These are phyloP conservation scores for Cercospora berteroae DNA, from an alignment of 2,329 filamentous ascomycete species.

Conservation along the genomic window DNA sequence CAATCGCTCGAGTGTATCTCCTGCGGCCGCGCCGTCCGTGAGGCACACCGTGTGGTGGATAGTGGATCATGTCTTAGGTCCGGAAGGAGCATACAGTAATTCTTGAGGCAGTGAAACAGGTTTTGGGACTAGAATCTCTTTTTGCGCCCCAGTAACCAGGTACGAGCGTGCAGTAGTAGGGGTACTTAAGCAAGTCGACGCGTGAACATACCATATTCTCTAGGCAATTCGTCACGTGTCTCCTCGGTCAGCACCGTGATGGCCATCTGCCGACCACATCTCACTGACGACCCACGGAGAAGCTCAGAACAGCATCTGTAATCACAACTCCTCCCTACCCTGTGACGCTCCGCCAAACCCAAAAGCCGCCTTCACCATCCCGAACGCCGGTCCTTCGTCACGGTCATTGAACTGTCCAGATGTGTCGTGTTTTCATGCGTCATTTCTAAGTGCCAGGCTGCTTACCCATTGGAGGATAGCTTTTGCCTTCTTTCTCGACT, in stretches of 20 bases:
- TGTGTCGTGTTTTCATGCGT: not conserved
- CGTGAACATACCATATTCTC: not conserved
- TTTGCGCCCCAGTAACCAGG: not conserved
- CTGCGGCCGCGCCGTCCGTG: not conserved
- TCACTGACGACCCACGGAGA: not conserved
- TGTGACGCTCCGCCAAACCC: slow-evolving; percentile 25
- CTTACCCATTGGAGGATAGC: slow-evolving; percentile 63
- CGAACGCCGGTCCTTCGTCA: slow-evolving; percentile 31
- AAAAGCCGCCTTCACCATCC: slow-evolving; percentile 34
- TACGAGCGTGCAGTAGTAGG: not conserved
- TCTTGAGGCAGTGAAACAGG: not conserved
- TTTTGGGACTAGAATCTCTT: not conserved
- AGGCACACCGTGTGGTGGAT: not conserved
- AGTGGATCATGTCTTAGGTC: not conserved
- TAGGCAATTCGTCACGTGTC: not conserved
- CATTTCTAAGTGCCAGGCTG: slow-evolving; percentile 18
- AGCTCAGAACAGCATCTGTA: not conserved
- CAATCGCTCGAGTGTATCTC: not conserved
- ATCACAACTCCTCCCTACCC: slow-evolving; percentile 30
- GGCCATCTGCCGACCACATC: not conserved
- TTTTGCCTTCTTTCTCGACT: slow-evolving; percentile 58
- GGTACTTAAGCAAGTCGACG: not conserved
- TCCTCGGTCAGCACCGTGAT: not conserved
- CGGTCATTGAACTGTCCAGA: slow-evolving; percentile 10
- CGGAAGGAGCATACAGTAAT: not conserved